These are phyloP conservation scores for Phlebiopsis gigantea DNA, from an alignment of 768 basidiomycete genomes.

Conservation along the genomic window DNA sequence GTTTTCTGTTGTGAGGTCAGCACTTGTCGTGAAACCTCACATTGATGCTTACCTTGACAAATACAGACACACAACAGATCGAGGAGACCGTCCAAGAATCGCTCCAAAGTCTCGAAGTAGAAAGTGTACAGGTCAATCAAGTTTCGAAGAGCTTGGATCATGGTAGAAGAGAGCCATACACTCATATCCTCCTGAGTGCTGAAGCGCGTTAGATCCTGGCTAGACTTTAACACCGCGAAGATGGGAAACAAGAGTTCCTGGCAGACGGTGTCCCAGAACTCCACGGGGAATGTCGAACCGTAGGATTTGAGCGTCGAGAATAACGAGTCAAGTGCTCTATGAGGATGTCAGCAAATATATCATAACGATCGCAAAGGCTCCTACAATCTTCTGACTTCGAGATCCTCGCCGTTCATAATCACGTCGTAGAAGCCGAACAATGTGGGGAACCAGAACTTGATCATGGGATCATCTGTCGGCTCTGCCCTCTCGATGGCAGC, in stretches of 20 bases:
- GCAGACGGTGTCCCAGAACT: slow-evolving; percentile 98
- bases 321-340: slow-evolving; percentile 91
- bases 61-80: slow-evolving; percentile 95
- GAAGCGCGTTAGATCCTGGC: slow-evolving; percentile 88
- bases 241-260: slow-evolving; percentile 97
- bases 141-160: slow-evolving; percentile 96
- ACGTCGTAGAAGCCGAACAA: slow-evolving; percentile 99
- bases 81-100: slow-evolving; percentile 88
- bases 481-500: slow-evolving; percentile 25
- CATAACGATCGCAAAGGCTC: not conserved
- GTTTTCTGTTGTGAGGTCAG: slow-evolving; percentile 60
- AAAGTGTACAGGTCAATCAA: slow-evolving; percentile 94
- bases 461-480: slow-evolving; percentile 77
- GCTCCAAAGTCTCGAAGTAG: slow-evolving; percentile 88
- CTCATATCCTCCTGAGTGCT: slow-evolving; percentile 98
- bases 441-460: slow-evolving; percentile 95
- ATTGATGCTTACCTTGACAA: slow-evolving; percentile 75
- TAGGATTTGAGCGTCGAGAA: slow-evolving; percentile 92
- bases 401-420: slow-evolving; percentile 98
- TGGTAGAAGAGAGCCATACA: slow-evolving; percentile 97
- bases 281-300: slow-evolving; percentile 76
- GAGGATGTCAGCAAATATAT: not conserved
- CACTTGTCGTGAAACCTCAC: not conserved
- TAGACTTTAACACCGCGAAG: slow-evolving; percentile 91
- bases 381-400: slow-evolving; percentile 93